A percentile compares a stretch with the other conserved stretches of the same genome.
Evolutionary conservation across 495 filamentous ascomycete species (phyloP).

Genomic region (Pyrenopolyporus hunteri): DNA sequence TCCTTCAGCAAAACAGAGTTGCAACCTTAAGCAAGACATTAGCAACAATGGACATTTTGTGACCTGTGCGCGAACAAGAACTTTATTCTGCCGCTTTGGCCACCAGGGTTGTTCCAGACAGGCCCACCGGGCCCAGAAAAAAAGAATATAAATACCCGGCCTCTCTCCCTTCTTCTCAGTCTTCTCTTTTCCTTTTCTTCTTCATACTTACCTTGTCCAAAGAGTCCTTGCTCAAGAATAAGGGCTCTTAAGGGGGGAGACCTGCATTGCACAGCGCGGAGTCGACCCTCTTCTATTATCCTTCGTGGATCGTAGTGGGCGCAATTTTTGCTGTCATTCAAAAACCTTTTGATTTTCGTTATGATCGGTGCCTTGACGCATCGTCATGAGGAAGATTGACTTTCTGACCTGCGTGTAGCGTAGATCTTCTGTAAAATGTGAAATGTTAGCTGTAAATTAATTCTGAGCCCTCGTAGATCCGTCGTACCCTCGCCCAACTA

Average conservation of each 20-base stretch:
- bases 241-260: slow-evolving; percentile 64
- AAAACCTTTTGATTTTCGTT: slow-evolving; percentile 29
- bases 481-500: too few species aligned
- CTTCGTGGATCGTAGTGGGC: slow-evolving; percentile 66
- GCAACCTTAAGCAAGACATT: too few species aligned
- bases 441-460: too few species aligned
- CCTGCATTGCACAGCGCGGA: slow-evolving; percentile 83
- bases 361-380: slow-evolving; percentile 30
- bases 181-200: slow-evolving; percentile 48
- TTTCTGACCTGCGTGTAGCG: background rate
- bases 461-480: too few species aligned
- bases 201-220: slow-evolving; percentile 80
- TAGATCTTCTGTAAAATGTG: too few species aligned
- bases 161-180: background rate
- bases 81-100: slow-evolving; percentile 13
- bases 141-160: slow-evolving; percentile 15
- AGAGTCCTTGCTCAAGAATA: slow-evolving; percentile 66
- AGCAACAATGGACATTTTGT: too few species aligned
- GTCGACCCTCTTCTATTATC: slow-evolving; percentile 70
- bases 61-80: too few species aligned
- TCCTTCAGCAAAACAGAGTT: too few species aligned
- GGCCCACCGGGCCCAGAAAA: background rate
- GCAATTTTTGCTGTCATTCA: slow-evolving; percentile 38
- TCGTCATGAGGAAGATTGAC: slow-evolving; percentile 31
- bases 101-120: slow-evolving; percentile 2